Conservation (phyloP, 257 asterid species). For the Gentiana straminea region DNA sequence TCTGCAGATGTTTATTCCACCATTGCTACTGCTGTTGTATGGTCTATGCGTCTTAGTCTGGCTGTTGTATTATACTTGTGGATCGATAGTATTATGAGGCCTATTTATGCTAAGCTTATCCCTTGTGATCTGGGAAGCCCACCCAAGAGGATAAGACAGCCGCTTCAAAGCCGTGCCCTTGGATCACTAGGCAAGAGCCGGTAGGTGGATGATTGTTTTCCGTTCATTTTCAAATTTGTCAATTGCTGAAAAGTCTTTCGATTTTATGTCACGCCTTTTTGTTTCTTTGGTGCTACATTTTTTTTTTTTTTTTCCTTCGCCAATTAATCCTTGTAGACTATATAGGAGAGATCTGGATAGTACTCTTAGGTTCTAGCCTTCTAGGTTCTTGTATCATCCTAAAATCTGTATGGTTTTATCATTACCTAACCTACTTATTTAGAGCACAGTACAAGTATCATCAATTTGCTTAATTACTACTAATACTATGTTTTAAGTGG, state of each 20-base stretch:
- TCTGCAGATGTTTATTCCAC: slow-evolving; percentile 72
- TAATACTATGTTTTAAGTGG: no score
- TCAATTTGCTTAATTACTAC: no score
- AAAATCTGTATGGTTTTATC: no score
- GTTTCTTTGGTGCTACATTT: neutral
- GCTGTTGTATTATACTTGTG: slow-evolving; percentile 65
- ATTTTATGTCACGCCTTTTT: neutral
- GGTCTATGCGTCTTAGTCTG: slow-evolving; percentile 98
- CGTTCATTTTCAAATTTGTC: neutral
- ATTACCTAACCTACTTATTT: no score
- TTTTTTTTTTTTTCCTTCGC: neutral
- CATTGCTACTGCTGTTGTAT: slow-evolving; percentile 85
- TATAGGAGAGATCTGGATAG: no score
- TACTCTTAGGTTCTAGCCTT: no score
- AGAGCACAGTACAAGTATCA: no score
- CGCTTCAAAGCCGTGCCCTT: slow-evolving; percentile 51
- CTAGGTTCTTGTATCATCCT: no score
- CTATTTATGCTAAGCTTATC: slow-evolving; percentile 75
- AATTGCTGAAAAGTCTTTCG: neutral
- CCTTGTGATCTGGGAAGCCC: slow-evolving; percentile 93
- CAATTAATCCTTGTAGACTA: neutral
- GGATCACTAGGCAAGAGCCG: slow-evolving; percentile 97
- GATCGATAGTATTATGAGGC: slow-evolving; percentile 80
- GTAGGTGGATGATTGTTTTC: slow-evolving; percentile 29
- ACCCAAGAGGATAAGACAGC: slow-evolving; percentile 47